Evolutionary conservation across 78 protist genomes (phyloP), one percentile per base, ranked within the genome.

Genomic region (Dictyostelium capitatum): DNA sequence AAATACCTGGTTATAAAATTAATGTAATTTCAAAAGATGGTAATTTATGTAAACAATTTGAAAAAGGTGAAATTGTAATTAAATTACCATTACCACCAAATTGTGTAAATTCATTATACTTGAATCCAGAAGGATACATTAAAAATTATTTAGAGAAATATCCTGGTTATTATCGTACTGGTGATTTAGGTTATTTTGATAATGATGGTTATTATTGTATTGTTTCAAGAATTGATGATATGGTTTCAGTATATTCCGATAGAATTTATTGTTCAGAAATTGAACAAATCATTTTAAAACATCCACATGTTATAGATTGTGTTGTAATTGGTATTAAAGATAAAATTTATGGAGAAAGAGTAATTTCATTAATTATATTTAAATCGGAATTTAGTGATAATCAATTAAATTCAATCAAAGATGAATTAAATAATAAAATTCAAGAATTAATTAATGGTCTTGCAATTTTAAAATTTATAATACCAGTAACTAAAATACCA

Each of bases 1-100:
- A 94, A 12, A 83, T 78, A 5, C 97, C 95, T 1, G 97, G 97
- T 0, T 84, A 48, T 23, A 56, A 95, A 50, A 20, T 70, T 9
- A 2, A 20, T 12, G 0, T 25, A 19, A 0, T 28, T 3, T 19
- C 20, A 25, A 53, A 70, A 19, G n/a, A 11, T 70, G 79, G 79
- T 41, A 53, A 70, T 41, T 6, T 19, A 8, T 11, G 53, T 14
- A 70, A 70, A 43, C 79, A 53, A 43, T 15, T 41, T 70, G 79
- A 70, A 41, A 41, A 41, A 19, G 79, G 79, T 70, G 79, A 70
- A 41, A 17, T 70, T 70, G 79, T 70, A 20, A 46, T 70, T 43
- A 70, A 70, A 70, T 25, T 70, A 37, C 79, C 54, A 17, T 41
- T 70, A 17, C 23, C 79, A 2, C 79, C 79, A 15, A 6, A 53